These are phyloP conservation scores for Magnusiomyces magnusii DNA, from an alignment of 1,139 yeast species.

Conservation along the genomic window DNA sequence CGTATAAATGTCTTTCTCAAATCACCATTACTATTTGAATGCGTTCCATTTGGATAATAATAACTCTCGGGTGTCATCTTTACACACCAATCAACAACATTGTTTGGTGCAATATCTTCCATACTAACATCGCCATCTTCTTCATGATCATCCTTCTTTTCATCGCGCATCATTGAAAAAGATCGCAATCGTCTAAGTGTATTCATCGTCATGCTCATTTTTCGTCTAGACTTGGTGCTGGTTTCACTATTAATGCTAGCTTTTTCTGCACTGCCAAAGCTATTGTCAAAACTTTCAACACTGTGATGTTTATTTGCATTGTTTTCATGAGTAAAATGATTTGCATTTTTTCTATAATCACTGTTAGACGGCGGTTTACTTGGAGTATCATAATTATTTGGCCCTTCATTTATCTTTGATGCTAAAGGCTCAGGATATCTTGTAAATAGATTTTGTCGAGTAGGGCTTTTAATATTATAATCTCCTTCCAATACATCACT, in stretches of 20 bases:
- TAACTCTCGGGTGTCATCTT: constrained; percentile 1
- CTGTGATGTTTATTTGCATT: neutral
- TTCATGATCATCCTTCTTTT: neutral
- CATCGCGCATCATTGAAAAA: neutral
- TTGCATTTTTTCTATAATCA: no score
- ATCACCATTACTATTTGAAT: neutral
- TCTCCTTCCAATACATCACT: neutral
- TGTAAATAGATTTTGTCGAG: neutral
- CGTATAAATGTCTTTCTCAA: neutral
- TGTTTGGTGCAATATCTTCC: neutral
- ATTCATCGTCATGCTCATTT: neutral
- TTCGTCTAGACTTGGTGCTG: neutral
- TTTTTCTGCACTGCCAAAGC: neutral
- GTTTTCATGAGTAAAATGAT: no score
- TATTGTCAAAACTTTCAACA: neutral
- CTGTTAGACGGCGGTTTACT: no score
- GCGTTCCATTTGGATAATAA: neutral
- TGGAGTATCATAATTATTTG: no score
- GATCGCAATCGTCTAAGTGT: neutral
- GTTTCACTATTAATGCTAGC: no score
- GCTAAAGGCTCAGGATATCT: neutral
- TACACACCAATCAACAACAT: constrained; percentile 5
- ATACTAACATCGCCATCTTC: neutral
- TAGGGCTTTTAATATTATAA: neutral
- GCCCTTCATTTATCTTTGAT: neutral